phyloP scores from a whole-genome alignment of 176 grass and related monocot genomes.

The Carex parvula region DNA sequence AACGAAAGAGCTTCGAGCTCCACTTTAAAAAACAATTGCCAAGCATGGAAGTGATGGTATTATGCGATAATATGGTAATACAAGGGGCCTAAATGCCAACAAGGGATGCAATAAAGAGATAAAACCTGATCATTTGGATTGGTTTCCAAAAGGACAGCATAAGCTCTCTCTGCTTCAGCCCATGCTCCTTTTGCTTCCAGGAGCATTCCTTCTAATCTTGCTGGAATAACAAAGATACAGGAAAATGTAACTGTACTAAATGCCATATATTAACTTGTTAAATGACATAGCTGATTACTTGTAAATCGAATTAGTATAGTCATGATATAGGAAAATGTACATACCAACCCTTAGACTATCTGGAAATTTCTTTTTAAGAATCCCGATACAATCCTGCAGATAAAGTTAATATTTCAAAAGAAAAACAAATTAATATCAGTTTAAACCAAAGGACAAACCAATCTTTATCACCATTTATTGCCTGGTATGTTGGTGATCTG shows the following conservation, averaged over 20 bases:
- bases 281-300: neutral
- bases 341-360: slow-evolving; percentile 65
- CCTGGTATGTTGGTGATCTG: neutral
- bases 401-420: slow-evolving; percentile 18
- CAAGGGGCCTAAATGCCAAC: neutral
- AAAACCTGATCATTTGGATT: slow-evolving; percentile 91
- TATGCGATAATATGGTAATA: neutral
- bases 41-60: neutral
- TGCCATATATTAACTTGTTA: neutral
- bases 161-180: slow-evolving; percentile 76
- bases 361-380: slow-evolving; percentile 78
- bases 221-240: slow-evolving; percentile 27
- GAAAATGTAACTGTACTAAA: neutral
- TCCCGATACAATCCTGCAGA: slow-evolving; percentile 67
- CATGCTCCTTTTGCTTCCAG: slow-evolving; percentile 75
- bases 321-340: slow-evolving; percentile 18
- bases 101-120: neutral
- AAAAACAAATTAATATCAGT: neutral
- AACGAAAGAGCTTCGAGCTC: neutral
- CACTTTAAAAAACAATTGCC: neutral
- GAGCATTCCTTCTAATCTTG: slow-evolving; percentile 50
- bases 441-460: neutral
- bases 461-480: neutral
- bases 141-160: slow-evolving; percentile 58
- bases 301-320: neutral